Base-by-base conservation (phyloP, 2,329 filamentous ascomycete genomes). In the Hypomyces perniciosus region DNA sequence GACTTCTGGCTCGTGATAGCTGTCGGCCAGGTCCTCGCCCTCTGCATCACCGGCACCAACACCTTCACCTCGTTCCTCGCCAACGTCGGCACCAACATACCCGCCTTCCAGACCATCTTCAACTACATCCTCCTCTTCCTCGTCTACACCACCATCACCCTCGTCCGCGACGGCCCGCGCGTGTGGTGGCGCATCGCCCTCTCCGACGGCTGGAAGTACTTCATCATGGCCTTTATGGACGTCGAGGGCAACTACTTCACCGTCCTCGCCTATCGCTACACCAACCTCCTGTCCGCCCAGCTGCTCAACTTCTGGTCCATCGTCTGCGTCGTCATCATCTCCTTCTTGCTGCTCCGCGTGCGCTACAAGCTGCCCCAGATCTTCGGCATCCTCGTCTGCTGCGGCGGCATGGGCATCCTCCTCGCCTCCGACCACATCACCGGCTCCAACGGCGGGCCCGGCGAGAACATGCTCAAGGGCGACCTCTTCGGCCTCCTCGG, bases 221-320 rank as follows among this genome's bases (percentile, higher is more conserved):
- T 95, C 61, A 88, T 96, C 68, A 81, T 99, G 54, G 84, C 88
- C 47, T 96, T 97, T 69, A 80, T 93, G 60, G 93, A 99, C 65
- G 92, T 97, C 45, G 81, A 96, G 71, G 93, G 93, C 55, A 99
- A 99, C 73, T 99, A 96, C 76, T 97, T 97, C 67, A 91, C 91
- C 62, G 92, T 99, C 46, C 79, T 96, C 45, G 93, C 92, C 5
- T 99, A 97, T 74, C 80, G 86, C 53, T 84, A 95, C 75, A 96
- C 92, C 49, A 96, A 91, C 62, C 86, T 96, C 60, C 79, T 97
- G 44, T 93, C 87, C 20, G 90, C 90, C 12, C 91, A 97, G 76
- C 80, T 99, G 47, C 90, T 99, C 72, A 96, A 96, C 77, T 97
- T 97, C 74, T 97, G 92, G 92, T 88, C 91, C 60, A 97, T 99